Evolutionary conservation across 805 yeast species (phyloP).

Genomic region (Candida awuae): DNA sequence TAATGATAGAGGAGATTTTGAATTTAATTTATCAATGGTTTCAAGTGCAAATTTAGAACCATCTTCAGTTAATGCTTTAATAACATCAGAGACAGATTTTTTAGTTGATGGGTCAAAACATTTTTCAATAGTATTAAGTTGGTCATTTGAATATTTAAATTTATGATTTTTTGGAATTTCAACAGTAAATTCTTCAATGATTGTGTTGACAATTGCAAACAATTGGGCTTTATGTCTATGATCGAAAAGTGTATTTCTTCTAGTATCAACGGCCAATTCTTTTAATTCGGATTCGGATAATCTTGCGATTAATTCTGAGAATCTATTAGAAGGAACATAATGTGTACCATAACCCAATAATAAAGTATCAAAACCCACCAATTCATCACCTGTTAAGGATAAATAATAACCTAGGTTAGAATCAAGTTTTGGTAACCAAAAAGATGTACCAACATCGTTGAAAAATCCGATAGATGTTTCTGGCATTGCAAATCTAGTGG

Average conservation of each 20-base stretch:
- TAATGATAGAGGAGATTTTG: conserved; percentile 73
- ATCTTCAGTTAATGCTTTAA: conserved; percentile 43
- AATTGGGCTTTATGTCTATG: conserved; percentile 28
- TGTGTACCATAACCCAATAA: conserved; percentile 86
- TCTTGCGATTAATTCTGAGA: conserved; percentile 55
- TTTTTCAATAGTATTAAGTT: conserved; percentile 56
- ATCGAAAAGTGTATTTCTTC: conserved; percentile 15
- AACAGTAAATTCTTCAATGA: conserved; percentile 72
- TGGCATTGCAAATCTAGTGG: conserved; percentile 93
- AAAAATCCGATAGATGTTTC: conserved; percentile 95
- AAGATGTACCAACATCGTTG: conserved; percentile 93
- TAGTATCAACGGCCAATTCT: conserved; percentile 15
- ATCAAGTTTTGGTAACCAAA: conserved; percentile 76
- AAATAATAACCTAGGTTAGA: conserved; percentile 78
- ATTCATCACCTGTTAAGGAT: conserved; percentile 76
- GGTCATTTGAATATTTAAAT: conserved; percentile 47
- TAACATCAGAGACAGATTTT: conserved; percentile 44
- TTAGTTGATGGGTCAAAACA: conserved; percentile 47
- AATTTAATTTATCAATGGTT: conserved; percentile 46
- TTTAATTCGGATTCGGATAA: conserved; percentile 48
- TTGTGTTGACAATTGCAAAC: conserved; percentile 53
- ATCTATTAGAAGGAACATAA: conserved; percentile 60
- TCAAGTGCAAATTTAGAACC: conserved; percentile 59
- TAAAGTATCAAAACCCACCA: conserved; percentile 75
- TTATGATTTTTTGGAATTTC: conserved; percentile 55